These are phyloP conservation scores for Echria macrotheca DNA, from an alignment of 495 filamentous ascomycete species.

Conservation along the genomic window DNA sequence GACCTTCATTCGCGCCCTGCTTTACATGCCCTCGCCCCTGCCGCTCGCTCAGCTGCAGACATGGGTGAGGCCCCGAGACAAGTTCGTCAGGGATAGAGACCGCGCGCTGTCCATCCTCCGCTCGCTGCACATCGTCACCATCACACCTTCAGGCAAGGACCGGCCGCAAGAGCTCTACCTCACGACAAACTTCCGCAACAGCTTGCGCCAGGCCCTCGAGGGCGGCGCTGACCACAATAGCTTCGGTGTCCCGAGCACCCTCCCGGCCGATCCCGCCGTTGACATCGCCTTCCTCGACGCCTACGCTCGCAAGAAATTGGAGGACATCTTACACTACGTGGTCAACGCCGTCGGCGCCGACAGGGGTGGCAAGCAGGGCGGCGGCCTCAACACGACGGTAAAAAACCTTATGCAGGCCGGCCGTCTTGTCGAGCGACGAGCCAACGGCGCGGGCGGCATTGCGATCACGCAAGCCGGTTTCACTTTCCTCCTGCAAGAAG, in stretches of 20 bases:
- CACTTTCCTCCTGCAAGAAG: slow-evolving; percentile 87
- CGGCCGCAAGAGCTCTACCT: slow-evolving; percentile 62
- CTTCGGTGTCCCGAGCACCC: slow-evolving; percentile 75
- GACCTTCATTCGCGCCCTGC: slow-evolving; percentile 86
- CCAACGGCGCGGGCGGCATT: slow-evolving; percentile 46
- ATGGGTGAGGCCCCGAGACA: slow-evolving; percentile 74
- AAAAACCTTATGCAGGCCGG: slow-evolving; percentile 74
- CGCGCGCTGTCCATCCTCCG: slow-evolving; percentile 74
- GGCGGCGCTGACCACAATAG: slow-evolving; percentile 79
- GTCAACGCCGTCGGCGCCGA: slow-evolving; percentile 53
- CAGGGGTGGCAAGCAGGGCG: slow-evolving; percentile 27
- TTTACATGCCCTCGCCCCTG: slow-evolving; percentile 78
- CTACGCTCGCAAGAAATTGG: slow-evolving; percentile 87
- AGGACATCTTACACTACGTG: slow-evolving; percentile 91
- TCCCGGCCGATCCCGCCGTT: slow-evolving; percentile 52
- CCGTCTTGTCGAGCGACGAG: slow-evolving; percentile 64
- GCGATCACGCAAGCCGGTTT: slow-evolving; percentile 87
- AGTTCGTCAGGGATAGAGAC: slow-evolving; percentile 71
- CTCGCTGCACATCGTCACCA: slow-evolving; percentile 72
- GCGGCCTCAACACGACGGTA: slow-evolving; percentile 69
- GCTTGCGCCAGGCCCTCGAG: slow-evolving; percentile 76
- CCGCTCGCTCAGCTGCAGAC: slow-evolving; percentile 68
- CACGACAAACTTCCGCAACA: slow-evolving; percentile 67
- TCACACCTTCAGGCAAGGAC: slow-evolving; percentile 49
- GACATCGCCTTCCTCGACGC: slow-evolving; percentile 69